Evolutionary conservation across 73 alveolate genomes (phyloP), one percentile per base, ranked within the genome.

Genomic region (Paraurostyla sp.): DNA sequence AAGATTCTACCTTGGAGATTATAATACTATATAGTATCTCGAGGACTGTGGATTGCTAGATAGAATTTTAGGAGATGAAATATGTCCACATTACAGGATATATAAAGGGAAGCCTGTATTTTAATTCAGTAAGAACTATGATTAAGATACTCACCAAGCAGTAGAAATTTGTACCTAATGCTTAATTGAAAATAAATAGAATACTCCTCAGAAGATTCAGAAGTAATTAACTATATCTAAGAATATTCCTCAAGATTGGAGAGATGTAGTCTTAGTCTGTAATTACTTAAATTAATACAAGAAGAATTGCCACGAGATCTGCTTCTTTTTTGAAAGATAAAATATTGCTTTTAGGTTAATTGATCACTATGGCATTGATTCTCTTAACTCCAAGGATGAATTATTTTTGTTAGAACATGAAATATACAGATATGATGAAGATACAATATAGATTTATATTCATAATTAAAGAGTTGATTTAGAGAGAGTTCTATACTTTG

Each of bases 41-140:
- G 80, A 78, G 52, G 89, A 78, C 43, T 51, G 76, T 78, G 89
- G 78, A 7, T 33, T 54, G 23, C 50, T 78, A 3, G 78, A 78
- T 35, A 18, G 32, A 25, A 51, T 78, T 6, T 45, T 78, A 7
- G 52, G 80, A 32, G 89, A 78, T 23, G 45, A 42, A 58, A 33
- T 20, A 4, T 78, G 89, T 78, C 89, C 89, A 4, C 89, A 78
- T 36, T 78, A 51, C 40, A 50, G 89, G 52, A 63, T 52, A 6
- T 38, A 6, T 43, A 78, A 78, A 52, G 71, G 62, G 23, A 78
- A 52, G 40, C 62, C 78, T 16, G 3, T 20, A 29, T 78, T 51
- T 35, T 36, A 40, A 43, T 78, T 78, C 38, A 32, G 49, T 54
- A 78, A 73, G 51, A 46, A 2, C 20, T 16, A 48, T 46, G 18